Evolutionary conservation across 2,329 filamentous ascomycete species (phyloP), one percentile per base, ranked within the genome.

Genomic region (Fusarium camptoceras): DNA sequence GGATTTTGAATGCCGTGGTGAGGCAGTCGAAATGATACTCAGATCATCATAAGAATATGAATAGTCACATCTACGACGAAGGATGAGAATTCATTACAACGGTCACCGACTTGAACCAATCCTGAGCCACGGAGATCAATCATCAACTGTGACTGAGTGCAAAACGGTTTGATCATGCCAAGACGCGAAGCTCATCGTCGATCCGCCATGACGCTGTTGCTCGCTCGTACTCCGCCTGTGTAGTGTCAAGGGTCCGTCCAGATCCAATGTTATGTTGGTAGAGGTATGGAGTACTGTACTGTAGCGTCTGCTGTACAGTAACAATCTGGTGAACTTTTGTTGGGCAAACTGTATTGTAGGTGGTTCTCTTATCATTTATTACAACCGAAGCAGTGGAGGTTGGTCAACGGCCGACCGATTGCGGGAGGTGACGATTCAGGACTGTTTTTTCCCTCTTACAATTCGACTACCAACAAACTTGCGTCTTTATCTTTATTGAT

Each of bases 361-460:
- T 60, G 58, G 58, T 46, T 54, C 63, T 71, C 68, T 68, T 71
- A 64, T 71, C 68, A 70, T 59, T 68, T 59, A 59, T 59, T 68
- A 55, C 60, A 60, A 31, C 61, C 34, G 37, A 57, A 57, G 48
- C 27, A 39, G 34, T 37, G 34, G 18, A 37, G 61, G 60, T 50
- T 31, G 48, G 39, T 41, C 41, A 64, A 55, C 20, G 59, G n/a
- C 44, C 61, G 63, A 66, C 62, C 62, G 62, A 66, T 60, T 60
- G 31, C n/a, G 18, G 50, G 31, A 51, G 27, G 54, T 66, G 48
- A 55, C 39, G 15, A 37, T 46, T 59, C 44, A 51, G 18, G 18
- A 27, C 47, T 66, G 39, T 55, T 11, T 63, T 64, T 66, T 49
- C 27, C 55, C 31, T 31, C 44, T 59, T 43, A 30, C 31, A 37